phyloP scores from a whole-genome alignment of 2,329 filamentous ascomycete species.

The Exophiala alcalophila region DNA sequence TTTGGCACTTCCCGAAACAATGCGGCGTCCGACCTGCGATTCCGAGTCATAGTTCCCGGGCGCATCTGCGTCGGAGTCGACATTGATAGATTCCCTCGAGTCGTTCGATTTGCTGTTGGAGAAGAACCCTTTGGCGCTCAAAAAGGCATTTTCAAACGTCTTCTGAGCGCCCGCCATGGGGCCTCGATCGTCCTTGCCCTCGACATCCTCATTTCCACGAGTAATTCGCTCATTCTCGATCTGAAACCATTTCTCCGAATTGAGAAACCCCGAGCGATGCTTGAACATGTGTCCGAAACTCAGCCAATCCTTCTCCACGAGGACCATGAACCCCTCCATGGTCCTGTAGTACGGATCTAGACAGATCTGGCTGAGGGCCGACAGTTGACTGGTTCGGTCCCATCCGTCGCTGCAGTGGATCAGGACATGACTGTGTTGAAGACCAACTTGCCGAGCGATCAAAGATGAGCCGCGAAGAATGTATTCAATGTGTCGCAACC shows the following conservation, averaged over 20 bases:
- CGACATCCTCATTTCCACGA: constrained; percentile 38
- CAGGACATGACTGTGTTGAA: constrained; percentile 89
- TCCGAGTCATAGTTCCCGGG: constrained; percentile 52
- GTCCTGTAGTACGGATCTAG: constrained; percentile 95
- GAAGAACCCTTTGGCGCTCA: constrained; percentile 86
- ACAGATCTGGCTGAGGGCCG: constrained; percentile 86
- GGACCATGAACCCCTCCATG: constrained; percentile 86
- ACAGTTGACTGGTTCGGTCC: constrained; percentile 95
- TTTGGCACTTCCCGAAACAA: constrained; percentile 32
- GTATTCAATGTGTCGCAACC: constrained; percentile 83
- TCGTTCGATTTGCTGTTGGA: constrained; percentile 61
- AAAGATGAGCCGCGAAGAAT: constrained; percentile 80
- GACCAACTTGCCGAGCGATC: constrained; percentile 82
- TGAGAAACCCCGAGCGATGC: constrained; percentile 81
- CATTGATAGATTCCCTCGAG: constrained; percentile 56
- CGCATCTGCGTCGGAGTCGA: constrained; percentile 60
- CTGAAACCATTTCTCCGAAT: constrained; percentile 90
- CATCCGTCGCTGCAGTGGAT: constrained; percentile 98
- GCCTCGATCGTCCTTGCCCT: constrained; percentile 39
- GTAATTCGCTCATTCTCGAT: constrained; percentile 77
- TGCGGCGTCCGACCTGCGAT: constrained; percentile 36
- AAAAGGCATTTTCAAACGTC: constrained; percentile 78
- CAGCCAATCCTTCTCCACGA: constrained; percentile 96
- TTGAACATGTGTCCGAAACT: constrained; percentile 98
- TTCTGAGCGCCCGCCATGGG: constrained; percentile 54